These are phyloP conservation scores for Wallacemonas sp. DNA, from an alignment of 208 protist species.

Conservation along the genomic window DNA sequence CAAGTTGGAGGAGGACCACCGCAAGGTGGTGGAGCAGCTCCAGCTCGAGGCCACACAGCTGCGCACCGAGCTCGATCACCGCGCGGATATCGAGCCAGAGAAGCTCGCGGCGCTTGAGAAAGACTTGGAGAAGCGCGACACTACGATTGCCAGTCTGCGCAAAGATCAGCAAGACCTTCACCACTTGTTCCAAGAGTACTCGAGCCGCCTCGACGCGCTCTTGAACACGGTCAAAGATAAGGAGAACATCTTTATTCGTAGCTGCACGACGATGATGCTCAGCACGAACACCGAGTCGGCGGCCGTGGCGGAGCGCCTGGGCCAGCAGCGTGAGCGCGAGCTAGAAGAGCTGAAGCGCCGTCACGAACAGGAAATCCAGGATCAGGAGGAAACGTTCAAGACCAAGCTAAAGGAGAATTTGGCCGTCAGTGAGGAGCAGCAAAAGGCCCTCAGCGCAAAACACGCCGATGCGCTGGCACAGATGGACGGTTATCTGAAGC, in stretches of 20 bases:
- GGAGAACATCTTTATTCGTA: constrained; percentile 20
- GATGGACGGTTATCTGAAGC: constrained; percentile 46
- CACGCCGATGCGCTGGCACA: constrained; percentile 42
- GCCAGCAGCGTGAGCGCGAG: constrained; percentile 19
- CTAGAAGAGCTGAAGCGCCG: constrained; percentile 23
- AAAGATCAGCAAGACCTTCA: constrained; percentile 11
- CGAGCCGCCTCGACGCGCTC: constrained; percentile 4
- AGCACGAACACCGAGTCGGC: constrained; percentile 27
- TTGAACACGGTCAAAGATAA: constrained; percentile 12
- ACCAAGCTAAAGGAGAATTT: constrained; percentile 27
- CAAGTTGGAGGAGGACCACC: constrained; percentile 29
- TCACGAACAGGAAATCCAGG: constrained; percentile 33
- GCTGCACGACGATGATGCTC: constrained; percentile 21
- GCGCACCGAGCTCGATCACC: constrained; percentile 40
- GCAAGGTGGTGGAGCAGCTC: constrained; percentile 37
- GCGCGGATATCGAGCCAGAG: constrained; percentile 24
- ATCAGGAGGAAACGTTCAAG: constrained; percentile 30
- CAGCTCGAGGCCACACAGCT: constrained; percentile 42
- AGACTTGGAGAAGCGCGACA: constrained; percentile 21
- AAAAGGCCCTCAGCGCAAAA: constrained; percentile 34
- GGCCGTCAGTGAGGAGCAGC: constrained; percentile 29
- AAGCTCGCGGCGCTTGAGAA: constrained; percentile 31
- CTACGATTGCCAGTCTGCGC: constrained; percentile 10
- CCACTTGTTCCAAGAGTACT: constrained; percentile 18
- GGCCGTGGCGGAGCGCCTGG: constrained; percentile 12